Base-by-base conservation (phyloP, 1,284 basidiomycete genomes). In the Moesziomyces antarcticus region DNA sequence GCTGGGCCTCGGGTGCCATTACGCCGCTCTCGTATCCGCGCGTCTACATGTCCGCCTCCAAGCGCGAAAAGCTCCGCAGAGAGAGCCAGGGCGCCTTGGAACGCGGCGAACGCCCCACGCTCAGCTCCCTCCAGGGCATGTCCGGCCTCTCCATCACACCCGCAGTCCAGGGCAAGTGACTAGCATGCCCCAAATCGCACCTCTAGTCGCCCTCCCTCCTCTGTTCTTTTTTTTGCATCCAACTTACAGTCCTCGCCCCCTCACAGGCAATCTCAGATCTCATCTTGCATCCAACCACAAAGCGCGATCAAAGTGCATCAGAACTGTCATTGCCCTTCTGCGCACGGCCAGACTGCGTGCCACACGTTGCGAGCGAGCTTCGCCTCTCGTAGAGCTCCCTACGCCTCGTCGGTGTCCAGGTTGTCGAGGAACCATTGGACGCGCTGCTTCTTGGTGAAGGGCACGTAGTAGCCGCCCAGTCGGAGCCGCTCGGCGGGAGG, bases 1-100 rank as follows among this genome's bases (percentile, higher is more conserved):
- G 70, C 14, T 72, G 61, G 58, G 60, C 54, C 9, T 43, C 40
- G 7, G 69, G 77, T 9, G 56, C 67, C 18, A 67, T 74, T 21
- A 78, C 76, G 9, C 76, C 76, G 2, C 49, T 78, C 1, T 59
- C 54, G 16, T 73, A 78, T 43, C 76, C 76, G 16, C 49, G 76
- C 13, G 74, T 75, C 11, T 78, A 78, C 48, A 74, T 78, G 69
- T 56, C 50, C 5, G 64, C 67, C 0, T 55, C 56, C 42, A 75
- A 71, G 43, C 47, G 68, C 42, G 68, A 75, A 24, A 75, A 75
- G 47, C 59, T 75, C 56, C 62, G 73, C 33, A 41, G 73, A 9
- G 73, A 75, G 25, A 45, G 35, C 27, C 73, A 75, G 41, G 73
- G 73, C 45, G 73, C 73, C 0, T 44, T 74, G 18, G 73, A 75